phyloP scores from a whole-genome alignment of 805 yeast species.

The Sugiyamaella valdiviana region DNA sequence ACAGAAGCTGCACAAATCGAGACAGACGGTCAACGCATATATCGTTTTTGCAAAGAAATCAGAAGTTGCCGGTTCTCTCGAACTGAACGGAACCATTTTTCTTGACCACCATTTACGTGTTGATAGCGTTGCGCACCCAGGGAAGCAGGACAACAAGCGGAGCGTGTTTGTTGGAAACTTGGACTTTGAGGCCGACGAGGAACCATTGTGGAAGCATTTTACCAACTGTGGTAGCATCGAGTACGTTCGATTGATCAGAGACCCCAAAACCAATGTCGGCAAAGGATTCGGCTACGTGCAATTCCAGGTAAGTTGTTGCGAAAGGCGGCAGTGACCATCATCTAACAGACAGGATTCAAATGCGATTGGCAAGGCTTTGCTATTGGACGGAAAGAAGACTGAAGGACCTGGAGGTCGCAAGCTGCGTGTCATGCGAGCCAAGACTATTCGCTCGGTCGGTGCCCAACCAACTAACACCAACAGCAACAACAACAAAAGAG shows the following conservation, averaged over 20 bases:
- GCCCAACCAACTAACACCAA: conserved; percentile 9
- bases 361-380: conserved; percentile 73
- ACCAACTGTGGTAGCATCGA: conserved; percentile 64
- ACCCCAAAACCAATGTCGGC: conserved; percentile 88
- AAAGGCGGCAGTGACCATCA: neutral
- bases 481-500: conserved; percentile 21
- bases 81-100: conserved; percentile 62
- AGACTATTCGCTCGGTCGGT: conserved; percentile 30
- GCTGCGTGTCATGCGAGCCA: conserved; percentile 71
- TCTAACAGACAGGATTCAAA: conserved; percentile 37
- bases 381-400: conserved; percentile 64
- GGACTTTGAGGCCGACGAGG: conserved; percentile 90
- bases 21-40: conserved; percentile 84
- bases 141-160: conserved; percentile 74
- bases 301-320: conserved; percentile 35
- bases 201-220: conserved; percentile 79
- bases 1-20: conserved; percentile 65
- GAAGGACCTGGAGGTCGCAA: conserved; percentile 42
- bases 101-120: conserved; percentile 75
- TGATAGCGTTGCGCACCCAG: conserved; percentile 89
- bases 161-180: conserved; percentile 90
- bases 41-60: conserved; percentile 60
- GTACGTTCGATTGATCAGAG: conserved; percentile 85
- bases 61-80: conserved; percentile 39
- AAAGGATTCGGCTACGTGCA: conserved; percentile 97